Conservation (phyloP, 2,329 filamentous ascomycete species). For the Colletotrichum tofieldiae region DNA sequence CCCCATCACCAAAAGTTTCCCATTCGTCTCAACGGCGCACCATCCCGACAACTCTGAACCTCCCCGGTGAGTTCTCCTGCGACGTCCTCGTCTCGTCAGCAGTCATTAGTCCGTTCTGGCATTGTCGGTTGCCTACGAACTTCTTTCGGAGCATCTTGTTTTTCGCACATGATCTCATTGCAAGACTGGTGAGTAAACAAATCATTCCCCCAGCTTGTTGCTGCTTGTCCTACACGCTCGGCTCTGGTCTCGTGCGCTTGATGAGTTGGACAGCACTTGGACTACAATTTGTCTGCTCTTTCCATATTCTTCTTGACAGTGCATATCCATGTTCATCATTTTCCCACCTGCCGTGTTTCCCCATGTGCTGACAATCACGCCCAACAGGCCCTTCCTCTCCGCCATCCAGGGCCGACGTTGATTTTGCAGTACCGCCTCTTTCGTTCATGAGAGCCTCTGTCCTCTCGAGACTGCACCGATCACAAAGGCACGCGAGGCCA, state of each 20-base stretch:
- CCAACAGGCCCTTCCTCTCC: constrained; percentile 22
- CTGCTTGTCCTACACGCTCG: constrained; percentile 1
- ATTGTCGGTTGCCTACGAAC: constrained; percentile 31
- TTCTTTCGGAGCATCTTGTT: constrained; percentile 26
- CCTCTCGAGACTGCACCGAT: constrained; percentile 24
- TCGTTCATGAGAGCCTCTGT: constrained; percentile 10
- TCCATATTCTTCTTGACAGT: background rate
- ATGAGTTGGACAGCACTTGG: background rate
- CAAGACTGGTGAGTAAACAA: constrained; percentile 48
- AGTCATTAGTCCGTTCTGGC: constrained; percentile 50
- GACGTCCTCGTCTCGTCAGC: constrained; percentile 43
- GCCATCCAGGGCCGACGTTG: constrained; percentile 19
- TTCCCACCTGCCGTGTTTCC: background rate
- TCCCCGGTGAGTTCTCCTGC: constrained; percentile 32
- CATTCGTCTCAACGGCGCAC: constrained; percentile 36
- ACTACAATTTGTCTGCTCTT: background rate
- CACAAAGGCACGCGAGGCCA: constrained; percentile 12
- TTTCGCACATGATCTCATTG: constrained; percentile 49
- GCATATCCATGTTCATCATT: background rate
- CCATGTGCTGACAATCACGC: constrained; percentile 24
- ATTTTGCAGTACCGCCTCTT: background rate
- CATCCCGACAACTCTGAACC: constrained; percentile 33
- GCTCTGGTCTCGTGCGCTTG: background rate
- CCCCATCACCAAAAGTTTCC: constrained; percentile 40
- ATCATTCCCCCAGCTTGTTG: constrained; percentile 16